These are phyloP conservation scores for Chaetomiaceae sp. DNA, from an alignment of 2,329 filamentous ascomycete species.

Conservation along the genomic window DNA sequence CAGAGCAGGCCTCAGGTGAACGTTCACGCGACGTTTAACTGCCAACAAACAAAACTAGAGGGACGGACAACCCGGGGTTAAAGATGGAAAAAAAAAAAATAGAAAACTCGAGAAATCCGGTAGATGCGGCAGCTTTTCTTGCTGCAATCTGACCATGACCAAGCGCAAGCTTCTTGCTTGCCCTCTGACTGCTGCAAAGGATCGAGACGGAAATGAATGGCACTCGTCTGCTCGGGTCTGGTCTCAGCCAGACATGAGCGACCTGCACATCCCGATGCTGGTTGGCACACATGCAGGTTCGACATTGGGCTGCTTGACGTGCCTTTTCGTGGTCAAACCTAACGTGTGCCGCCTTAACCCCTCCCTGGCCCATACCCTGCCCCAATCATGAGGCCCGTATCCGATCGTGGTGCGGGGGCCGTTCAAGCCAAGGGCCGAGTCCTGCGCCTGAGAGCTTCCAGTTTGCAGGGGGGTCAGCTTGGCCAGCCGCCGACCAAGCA, in stretches of 20 bases:
- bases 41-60: too few species aligned
- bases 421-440: conserved; percentile 11
- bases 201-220: conserved; percentile 22
- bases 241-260: conserved; percentile 19
- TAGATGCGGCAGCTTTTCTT: background rate
- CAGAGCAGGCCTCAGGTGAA: too few species aligned
- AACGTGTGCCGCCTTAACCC: too few species aligned
- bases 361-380: too few species aligned
- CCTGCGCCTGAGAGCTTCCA: conserved; percentile 17
- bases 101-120: conserved; percentile 3
- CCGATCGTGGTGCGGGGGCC: conserved; percentile 18
- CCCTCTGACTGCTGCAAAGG: conserved; percentile 4
- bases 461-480: conserved; percentile 4
- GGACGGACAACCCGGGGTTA: conserved; percentile 4
- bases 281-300: conserved; percentile 21
- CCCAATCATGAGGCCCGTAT: conserved; percentile 19
- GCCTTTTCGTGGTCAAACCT: conserved; percentile 30
- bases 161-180: too few species aligned
- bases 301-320: conserved; percentile 24
- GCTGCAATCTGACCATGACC: conserved; percentile 3
- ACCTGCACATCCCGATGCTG: conserved; percentile 11
- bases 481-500: conserved; percentile 5
- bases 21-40: too few species aligned
- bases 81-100: too few species aligned
- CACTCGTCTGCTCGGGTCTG: conserved; percentile 23